Conservation (phyloP, 257 asterid species). For the Mentha longifolia region DNA sequence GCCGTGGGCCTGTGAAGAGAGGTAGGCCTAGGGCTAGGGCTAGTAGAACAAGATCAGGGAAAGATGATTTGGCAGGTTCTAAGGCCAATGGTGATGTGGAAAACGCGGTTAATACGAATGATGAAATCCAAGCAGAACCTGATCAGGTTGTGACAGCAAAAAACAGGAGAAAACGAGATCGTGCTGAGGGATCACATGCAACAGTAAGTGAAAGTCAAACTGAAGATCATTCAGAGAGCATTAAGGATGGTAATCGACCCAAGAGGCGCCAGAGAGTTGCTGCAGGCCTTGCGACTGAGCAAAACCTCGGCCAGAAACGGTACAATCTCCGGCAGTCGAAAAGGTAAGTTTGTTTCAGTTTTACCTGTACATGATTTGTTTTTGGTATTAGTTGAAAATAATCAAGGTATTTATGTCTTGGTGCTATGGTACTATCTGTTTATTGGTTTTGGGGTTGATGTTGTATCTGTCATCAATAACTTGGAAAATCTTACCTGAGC, state of each 20-base stretch:
- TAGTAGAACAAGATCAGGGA: slow-evolving; percentile 44
- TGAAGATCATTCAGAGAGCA: slow-evolving; percentile 72
- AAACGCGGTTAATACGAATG: slow-evolving; percentile 51
- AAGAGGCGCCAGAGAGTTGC: slow-evolving; percentile 70
- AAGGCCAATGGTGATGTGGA: slow-evolving; percentile 56
- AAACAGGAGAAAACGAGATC: slow-evolving; percentile 68
- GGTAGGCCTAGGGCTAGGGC: slow-evolving; percentile 45
- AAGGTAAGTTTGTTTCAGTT: slow-evolving; percentile 46
- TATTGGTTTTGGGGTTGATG: slow-evolving; percentile 3
- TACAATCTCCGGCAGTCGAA: slow-evolving; percentile 83
- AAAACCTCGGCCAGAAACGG: slow-evolving; percentile 60
- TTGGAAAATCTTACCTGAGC: background rate
- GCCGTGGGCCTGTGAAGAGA: slow-evolving; percentile 45
- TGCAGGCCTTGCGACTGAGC: slow-evolving; percentile 41
- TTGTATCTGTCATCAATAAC: slow-evolving; percentile 13
- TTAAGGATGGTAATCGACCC: slow-evolving; percentile 59
- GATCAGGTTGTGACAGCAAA: slow-evolving; percentile 46
- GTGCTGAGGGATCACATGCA: slow-evolving; percentile 47
- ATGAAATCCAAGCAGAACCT: slow-evolving; percentile 65
- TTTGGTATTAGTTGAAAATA: background rate
- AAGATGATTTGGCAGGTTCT: slow-evolving; percentile 42
- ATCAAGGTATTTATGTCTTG: background rate
- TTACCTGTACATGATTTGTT: no score
- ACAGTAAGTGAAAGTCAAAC: slow-evolving; percentile 65
- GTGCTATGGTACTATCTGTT: background rate